Evolutionary conservation across 306 rosid species (phyloP).

Genomic region (Arachis hypogaea): DNA sequence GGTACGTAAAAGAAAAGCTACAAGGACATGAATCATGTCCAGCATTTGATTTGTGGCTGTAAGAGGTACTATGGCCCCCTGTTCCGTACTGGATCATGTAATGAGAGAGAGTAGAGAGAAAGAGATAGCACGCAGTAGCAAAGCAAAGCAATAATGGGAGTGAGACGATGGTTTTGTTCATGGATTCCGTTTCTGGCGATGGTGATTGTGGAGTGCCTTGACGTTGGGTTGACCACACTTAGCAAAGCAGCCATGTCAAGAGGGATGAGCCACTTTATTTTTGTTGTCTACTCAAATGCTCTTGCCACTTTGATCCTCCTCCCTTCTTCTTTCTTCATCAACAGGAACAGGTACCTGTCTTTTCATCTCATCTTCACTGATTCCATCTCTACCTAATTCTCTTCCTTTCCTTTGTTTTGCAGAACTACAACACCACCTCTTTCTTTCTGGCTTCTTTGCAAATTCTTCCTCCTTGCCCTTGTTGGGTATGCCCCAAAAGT

Average conservation of each 20-base stretch:
- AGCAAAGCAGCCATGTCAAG: constrained; percentile 53
- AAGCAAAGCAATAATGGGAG: constrained; percentile 24
- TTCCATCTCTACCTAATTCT: background rate
- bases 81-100: too few relatives aligned
- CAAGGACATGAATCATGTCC: too few relatives aligned
- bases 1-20: too few relatives aligned
- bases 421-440: constrained; percentile 41
- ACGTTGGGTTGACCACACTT: constrained; percentile 48
- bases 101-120: too few relatives aligned
- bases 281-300: constrained; percentile 58
- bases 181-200: constrained; percentile 43
- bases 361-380: background rate
- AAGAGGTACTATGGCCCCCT: too few relatives aligned
- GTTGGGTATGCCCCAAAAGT: constrained; percentile 41
- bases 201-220: constrained; percentile 49
- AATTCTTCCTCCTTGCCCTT: constrained; percentile 53
- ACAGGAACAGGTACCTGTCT: constrained; percentile 37
- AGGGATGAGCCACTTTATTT: constrained; percentile 57
- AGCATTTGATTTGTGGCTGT: too few relatives aligned
- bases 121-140: too few relatives aligned
- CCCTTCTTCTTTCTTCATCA: constrained; percentile 47
- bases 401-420: constrained; percentile 8
- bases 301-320: constrained; percentile 50
- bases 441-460: constrained; percentile 44
- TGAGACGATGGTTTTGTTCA: constrained; percentile 20